Evolutionary conservation across 108 stramenopile species (phyloP).

Genomic region (Chaetoceros tenuissimus): DNA sequence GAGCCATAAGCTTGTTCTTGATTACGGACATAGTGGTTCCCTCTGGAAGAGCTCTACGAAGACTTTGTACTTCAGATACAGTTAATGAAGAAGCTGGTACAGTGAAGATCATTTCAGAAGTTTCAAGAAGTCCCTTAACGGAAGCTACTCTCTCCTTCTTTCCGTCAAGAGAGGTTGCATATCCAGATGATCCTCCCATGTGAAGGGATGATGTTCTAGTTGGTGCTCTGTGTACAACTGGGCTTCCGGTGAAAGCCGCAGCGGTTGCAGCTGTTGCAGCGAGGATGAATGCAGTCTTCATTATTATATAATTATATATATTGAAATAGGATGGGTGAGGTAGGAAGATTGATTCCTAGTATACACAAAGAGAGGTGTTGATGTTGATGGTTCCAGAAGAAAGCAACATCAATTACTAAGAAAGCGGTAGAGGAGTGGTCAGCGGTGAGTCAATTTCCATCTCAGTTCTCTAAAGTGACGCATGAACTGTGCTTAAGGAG

Average conservation of each 20-base stretch:
- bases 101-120: slow-evolving; percentile 76
- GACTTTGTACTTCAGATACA: slow-evolving; percentile 47
- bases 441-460: no score
- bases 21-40: slow-evolving; percentile 74
- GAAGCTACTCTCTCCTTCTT: slow-evolving; percentile 53
- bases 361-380: no score
- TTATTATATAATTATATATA: slow-evolving; percentile 9
- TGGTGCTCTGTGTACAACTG: slow-evolving; percentile 13
- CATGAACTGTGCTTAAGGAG: no score
- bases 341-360: no score
- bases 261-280: slow-evolving; percentile 24
- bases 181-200: slow-evolving; percentile 70
- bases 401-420: no score
- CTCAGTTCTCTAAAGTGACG: no score
- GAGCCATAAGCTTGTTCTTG: slow-evolving; percentile 88
- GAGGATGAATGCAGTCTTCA: slow-evolving; percentile 39
- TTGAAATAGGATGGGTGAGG: neutral
- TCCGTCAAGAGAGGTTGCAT: slow-evolving; percentile 62
- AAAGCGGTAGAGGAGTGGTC: no score
- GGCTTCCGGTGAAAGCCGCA: slow-evolving; percentile 23
- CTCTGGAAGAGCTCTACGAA: slow-evolving; percentile 79
- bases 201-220: slow-evolving; percentile 31
- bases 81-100: slow-evolving; percentile 63
- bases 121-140: slow-evolving; percentile 64
- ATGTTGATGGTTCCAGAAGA: no score